Conservation (phyloP, 768 basidiomycete genomes). For the Lepiota venenata region DNA sequence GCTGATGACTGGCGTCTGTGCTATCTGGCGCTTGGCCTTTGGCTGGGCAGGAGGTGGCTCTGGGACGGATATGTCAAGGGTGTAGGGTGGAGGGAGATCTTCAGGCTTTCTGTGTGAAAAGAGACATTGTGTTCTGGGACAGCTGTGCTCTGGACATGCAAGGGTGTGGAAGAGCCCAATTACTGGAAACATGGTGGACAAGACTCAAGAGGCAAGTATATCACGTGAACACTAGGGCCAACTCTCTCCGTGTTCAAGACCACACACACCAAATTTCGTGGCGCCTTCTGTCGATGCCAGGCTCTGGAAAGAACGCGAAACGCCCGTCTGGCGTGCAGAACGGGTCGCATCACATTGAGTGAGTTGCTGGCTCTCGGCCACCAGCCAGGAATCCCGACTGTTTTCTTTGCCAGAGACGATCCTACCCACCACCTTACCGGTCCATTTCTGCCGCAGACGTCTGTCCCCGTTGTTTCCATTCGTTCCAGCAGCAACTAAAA, state of each 20-base stretch:
- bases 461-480: slow-evolving; percentile 18
- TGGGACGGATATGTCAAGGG: slow-evolving; percentile 37
- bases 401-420: slow-evolving; percentile 38
- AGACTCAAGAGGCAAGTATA: background rate
- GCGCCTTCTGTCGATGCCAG: too few relatives aligned
- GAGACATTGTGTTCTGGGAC: slow-evolving; percentile 52
- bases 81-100: slow-evolving; percentile 30
- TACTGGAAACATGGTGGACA: slow-evolving; percentile 58
- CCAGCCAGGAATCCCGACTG: background rate
- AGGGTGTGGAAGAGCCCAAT: slow-evolving; percentile 53
- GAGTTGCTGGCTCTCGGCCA: background rate
- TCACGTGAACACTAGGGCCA: background rate
- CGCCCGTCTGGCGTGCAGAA: too few relatives aligned
- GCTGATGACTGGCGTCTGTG: slow-evolving; percentile 30
- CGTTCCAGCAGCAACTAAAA: slow-evolving; percentile 13
- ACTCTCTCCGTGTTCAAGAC: too few relatives aligned
- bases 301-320: too few relatives aligned
- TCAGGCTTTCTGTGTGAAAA: slow-evolving; percentile 53
- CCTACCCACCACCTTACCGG: slow-evolving; percentile 59
- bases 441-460: slow-evolving; percentile 65
- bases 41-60: slow-evolving; percentile 15
- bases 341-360: background rate
- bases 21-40: slow-evolving; percentile 46
- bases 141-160: slow-evolving; percentile 56
- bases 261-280: too few relatives aligned